Evolutionary conservation across 805 yeast genomes (phyloP).

Genomic region (Nadsonia fulvescens): DNA sequence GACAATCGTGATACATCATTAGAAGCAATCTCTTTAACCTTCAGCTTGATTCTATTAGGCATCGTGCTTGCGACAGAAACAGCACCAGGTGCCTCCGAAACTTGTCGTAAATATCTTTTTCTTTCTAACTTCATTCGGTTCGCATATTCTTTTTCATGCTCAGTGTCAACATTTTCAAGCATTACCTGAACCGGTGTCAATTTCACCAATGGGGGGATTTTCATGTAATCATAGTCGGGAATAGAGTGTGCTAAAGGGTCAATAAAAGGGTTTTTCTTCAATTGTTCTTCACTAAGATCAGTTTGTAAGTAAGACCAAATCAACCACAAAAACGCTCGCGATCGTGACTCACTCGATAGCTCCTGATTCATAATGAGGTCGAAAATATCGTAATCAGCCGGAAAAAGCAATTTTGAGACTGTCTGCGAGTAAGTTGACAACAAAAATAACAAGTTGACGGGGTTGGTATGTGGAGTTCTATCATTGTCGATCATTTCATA

Average conservation of each 20-base stretch:
- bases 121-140: constrained; percentile 23
- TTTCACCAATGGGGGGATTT: constrained; percentile 22
- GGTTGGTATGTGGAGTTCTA: constrained; percentile 33
- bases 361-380: constrained; percentile 52
- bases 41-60: neutral
- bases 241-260: no score
- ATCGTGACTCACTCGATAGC: constrained; percentile 47
- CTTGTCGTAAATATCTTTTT: constrained; percentile 18
- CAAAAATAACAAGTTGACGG: constrained; percentile 60
- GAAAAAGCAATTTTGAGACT: constrained; percentile 25
- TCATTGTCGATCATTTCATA: constrained; percentile 25
- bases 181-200: constrained; percentile 16
- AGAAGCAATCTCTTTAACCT: constrained; percentile 5
- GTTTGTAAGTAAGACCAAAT: constrained; percentile 70
- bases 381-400: constrained; percentile 34
- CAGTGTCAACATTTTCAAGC: constrained; percentile 26
- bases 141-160: constrained; percentile 27
- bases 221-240: constrained; percentile 22
- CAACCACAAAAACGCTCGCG: constrained; percentile 65
- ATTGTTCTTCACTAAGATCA: constrained; percentile 31
- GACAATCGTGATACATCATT: no score
- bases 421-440: constrained; percentile 44
- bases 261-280: constrained; percentile 42
- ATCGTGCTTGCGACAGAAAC: constrained; percentile 5
- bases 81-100: constrained; percentile 3